phyloP scores from a whole-genome alignment of 176 grass and related monocot species.

The Oryza nivara region DNA sequence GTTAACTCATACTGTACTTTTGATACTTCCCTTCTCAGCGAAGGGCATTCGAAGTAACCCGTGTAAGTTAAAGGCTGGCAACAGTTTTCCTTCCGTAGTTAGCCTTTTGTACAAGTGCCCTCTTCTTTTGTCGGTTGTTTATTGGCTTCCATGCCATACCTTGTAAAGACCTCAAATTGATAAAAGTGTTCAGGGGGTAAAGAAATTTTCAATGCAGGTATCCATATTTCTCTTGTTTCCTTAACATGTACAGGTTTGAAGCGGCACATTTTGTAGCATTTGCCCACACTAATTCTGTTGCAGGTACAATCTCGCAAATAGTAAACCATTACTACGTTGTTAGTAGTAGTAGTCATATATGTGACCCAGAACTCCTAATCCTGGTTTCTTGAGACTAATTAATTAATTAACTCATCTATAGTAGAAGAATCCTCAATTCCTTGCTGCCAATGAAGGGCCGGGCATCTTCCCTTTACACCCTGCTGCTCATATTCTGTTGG shows the following conservation, averaged over 20 bases:
- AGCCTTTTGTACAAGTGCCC: slow-evolving; percentile 34
- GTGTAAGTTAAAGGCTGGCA: slow-evolving; percentile 46
- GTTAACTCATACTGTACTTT: slow-evolving; percentile 41
- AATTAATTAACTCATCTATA: neutral
- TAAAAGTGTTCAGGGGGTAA: slow-evolving; percentile 5
- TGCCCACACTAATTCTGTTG: slow-evolving; percentile 4
- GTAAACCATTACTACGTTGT: neutral
- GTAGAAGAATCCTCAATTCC: slow-evolving; percentile 28
- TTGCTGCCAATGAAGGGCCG: slow-evolving; percentile 29
- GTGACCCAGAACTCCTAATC: no score
- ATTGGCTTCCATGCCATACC: slow-evolving; percentile 32
- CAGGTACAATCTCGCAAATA: neutral
- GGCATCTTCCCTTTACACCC: slow-evolving; percentile 59
- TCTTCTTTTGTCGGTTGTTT: slow-evolving; percentile 41
- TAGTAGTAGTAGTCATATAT: no score
- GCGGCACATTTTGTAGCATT: neutral
- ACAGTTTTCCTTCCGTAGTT: slow-evolving; percentile 47
- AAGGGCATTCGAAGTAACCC: slow-evolving; percentile 31
- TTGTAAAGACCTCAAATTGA: slow-evolving; percentile 36
- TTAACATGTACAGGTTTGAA: neutral
- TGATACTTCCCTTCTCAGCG: slow-evolving; percentile 29
- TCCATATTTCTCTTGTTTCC: slow-evolving; percentile 21
- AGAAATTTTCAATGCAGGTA: neutral
- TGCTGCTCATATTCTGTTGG: slow-evolving; percentile 34
- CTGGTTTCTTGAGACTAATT: no score